Percentiles rank a stretch among this genome's conserved stretches.
Evolutionary conservation across 2,329 filamentous ascomycete genomes (phyloP).

Genomic region (Pseudogymnoascus sp.): DNA sequence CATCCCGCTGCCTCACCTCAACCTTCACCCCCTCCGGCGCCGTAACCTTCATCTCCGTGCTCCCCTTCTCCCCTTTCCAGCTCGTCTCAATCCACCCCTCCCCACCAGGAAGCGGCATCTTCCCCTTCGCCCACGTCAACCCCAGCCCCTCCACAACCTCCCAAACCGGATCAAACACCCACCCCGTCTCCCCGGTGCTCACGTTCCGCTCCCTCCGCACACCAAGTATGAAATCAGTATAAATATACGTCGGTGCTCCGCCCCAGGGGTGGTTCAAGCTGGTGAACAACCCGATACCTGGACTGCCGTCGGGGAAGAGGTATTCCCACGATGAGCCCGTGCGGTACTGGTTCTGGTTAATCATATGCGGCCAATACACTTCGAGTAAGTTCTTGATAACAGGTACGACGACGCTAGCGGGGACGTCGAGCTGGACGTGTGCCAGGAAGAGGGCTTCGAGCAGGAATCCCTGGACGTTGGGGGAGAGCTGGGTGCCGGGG

Average conservation of each 20-base stretch:
- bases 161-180: constrained; percentile 2
- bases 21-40: not conserved
- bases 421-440: constrained; percentile 20
- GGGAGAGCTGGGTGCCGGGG: constrained; percentile 29
- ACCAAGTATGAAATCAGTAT: constrained; percentile 31
- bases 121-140: not conserved
- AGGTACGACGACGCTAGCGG: not conserved
- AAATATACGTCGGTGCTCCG: constrained; percentile 36
- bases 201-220: constrained; percentile 16
- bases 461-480: constrained; percentile 39
- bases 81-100: not conserved
- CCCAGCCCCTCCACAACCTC: not conserved
- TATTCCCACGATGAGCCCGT: constrained; percentile 40
- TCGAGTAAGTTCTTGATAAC: constrained; percentile 26
- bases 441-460: constrained; percentile 30
- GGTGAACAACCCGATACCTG: constrained; percentile 36
- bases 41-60: not conserved
- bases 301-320: constrained; percentile 30
- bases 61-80: not conserved
- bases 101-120: not conserved
- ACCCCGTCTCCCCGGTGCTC: not conserved
- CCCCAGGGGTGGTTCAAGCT: constrained; percentile 38
- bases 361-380: constrained; percentile 36
- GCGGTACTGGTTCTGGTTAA: constrained; percentile 28
- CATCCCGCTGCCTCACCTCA: not conserved